These are phyloP conservation scores for Gossypium schwendimanii DNA, from an alignment of 441 rosid species.

Conservation along the genomic window DNA sequence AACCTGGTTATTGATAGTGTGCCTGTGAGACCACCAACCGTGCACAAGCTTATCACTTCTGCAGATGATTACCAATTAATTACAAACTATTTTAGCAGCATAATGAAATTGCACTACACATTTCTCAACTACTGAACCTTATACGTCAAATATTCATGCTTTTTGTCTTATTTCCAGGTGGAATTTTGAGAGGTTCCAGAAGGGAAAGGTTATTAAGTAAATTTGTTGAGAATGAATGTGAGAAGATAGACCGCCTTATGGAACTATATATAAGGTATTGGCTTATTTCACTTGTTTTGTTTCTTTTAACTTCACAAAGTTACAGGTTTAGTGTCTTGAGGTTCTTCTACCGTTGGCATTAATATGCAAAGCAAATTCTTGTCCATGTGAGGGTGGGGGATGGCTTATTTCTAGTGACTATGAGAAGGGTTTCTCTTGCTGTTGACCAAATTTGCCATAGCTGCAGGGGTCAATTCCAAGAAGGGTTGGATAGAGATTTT, in stretches of 20 bases:
- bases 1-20: background rate
- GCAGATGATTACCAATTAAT: background rate
- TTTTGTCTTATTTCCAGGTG: constrained; percentile 41
- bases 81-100: background rate
- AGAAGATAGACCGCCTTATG: constrained; percentile 95
- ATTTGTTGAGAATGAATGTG: constrained; percentile 85
- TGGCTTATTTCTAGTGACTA: background rate
- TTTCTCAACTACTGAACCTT: background rate
- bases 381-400: background rate
- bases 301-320: background rate
- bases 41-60: background rate
- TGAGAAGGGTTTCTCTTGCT: background rate
- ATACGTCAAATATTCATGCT: background rate
- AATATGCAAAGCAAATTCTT: background rate
- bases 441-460: background rate
- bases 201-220: constrained; percentile 86
- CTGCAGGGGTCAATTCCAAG: background rate
- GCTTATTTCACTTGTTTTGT: background rate
- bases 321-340: background rate
- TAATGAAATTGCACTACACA: background rate
- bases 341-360: constrained; percentile 5
- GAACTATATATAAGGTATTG: constrained; percentile 76
- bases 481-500: background rate
- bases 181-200: constrained; percentile 82
- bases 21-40: background rate